Evolutionary conservation across 768 basidiomycete species (phyloP), one percentile per base, ranked within the genome.

Genomic region (Termitomyces sp.): DNA sequence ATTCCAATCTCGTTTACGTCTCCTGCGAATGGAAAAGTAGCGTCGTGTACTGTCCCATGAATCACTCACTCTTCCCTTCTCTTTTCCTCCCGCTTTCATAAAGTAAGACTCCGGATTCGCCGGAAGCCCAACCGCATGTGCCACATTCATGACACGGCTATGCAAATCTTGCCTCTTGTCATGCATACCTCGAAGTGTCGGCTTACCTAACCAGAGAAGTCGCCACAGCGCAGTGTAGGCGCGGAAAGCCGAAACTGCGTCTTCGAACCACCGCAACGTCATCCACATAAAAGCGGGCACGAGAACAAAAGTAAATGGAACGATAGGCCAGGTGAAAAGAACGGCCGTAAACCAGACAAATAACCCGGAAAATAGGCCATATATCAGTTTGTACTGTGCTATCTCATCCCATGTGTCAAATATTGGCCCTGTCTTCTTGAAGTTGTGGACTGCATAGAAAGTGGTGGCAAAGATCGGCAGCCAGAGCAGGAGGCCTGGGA

Each of bases 361-460:
- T 3, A 88, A 56, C 1, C 90, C 90, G 0, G 90, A 85, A 9
- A 84, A 62, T 34, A 94, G 77, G 10, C 93, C 93, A 62, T 90
- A 91, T 21, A 87, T 81, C 51, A 93, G 83, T 67, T 93, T 93
- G 69, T 90, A 89, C 65, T 93, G 89, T 11, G 91, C 89, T 59
- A 93, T 90, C 66, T 93, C 91, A 63, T 93, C 92, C 79, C 83
- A 92, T 0, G 89, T 92, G 64, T 93, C 88, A 74, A 87, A 88
- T 37, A 88, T 78, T 0, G 90, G 90, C 0, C 91, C 91, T 0
- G 80, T 85, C 70, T 84, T 86, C 70, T 88, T 90, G 76, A 89
- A 89, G 59, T 84, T 83, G 62, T 78, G 80, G 21, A 88, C 87
- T 2, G 81, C 86, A 62, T 81, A 78, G 60, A 83, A 81, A 1